Conservation (phyloP, 352 stramenopile genomes). For the Globisporangium viniferum region DNA sequence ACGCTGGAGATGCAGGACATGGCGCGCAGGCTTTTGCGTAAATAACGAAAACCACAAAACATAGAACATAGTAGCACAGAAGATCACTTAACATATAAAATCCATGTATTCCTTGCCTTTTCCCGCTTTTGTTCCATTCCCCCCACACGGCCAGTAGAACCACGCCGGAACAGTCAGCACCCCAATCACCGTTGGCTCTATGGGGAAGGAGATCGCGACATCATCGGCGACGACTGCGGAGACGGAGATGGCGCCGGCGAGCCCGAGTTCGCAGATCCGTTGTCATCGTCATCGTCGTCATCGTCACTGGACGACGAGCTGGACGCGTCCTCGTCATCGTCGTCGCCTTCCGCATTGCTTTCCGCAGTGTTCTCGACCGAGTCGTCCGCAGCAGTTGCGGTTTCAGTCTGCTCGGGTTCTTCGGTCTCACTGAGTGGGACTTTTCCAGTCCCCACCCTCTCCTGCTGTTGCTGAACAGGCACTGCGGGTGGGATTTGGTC, state of each 20-base stretch:
- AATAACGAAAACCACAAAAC: slow-evolving; percentile 22
- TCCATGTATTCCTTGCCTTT: not conserved
- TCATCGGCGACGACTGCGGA: slow-evolving; percentile 49
- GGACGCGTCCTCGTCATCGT: slow-evolving; percentile 47
- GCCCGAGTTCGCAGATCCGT: slow-evolving; percentile 60
- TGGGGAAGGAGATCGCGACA: slow-evolving; percentile 59
- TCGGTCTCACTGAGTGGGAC: not conserved
- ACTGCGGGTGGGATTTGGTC: slow-evolving; percentile 10
- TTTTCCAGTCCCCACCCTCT: not conserved
- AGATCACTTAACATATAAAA: not conserved
- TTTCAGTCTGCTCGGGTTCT: not conserved
- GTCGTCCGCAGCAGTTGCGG: not conserved
- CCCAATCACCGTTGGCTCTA: slow-evolving; percentile 9
- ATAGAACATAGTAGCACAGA: not conserved
- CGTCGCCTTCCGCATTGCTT: slow-evolving; percentile 26
- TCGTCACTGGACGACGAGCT: slow-evolving; percentile 34
- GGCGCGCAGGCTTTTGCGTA: slow-evolving; percentile 30
- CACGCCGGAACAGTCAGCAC: not conserved
- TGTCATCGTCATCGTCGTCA: slow-evolving; percentile 27
- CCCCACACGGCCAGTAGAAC: not conserved
- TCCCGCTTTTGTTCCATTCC: not conserved
- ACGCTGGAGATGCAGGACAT: slow-evolving; percentile 34
- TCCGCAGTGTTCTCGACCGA: slow-evolving; percentile 19
- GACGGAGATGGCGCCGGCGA: slow-evolving; percentile 50
- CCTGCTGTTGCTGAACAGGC: not conserved